These are phyloP conservation scores for Penicillium bovifimosum DNA, from an alignment of 495 filamentous ascomycete species.

Conservation along the genomic window DNA sequence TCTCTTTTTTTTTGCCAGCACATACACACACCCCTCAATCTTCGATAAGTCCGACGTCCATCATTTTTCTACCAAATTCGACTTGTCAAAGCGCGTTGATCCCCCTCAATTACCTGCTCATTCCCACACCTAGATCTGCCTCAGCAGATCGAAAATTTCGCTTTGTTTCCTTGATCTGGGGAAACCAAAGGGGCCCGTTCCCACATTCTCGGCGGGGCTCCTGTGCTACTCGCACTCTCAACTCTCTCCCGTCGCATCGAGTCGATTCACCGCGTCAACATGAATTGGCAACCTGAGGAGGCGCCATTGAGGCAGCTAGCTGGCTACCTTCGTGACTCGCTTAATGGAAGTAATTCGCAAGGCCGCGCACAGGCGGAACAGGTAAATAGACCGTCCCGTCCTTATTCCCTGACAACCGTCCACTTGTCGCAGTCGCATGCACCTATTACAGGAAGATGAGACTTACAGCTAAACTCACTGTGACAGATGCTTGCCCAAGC, in stretches of 20 bases:
- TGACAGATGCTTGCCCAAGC: slow-evolving; percentile 89
- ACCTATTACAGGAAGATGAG: background rate
- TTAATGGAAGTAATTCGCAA: slow-evolving; percentile 68
- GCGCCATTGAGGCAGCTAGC: slow-evolving; percentile 84
- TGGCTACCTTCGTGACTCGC: slow-evolving; percentile 82
- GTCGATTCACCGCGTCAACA: slow-evolving; percentile 33
- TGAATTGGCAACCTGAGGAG: slow-evolving; percentile 90
- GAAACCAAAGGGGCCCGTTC: slow-evolving; percentile 22
- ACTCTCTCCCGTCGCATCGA: slow-evolving; percentile 15
- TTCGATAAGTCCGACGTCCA: background rate
- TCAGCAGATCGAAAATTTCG: background rate
- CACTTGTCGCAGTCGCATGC: background rate
- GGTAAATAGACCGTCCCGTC: slow-evolving; percentile 21
- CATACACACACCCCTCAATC: slow-evolving; percentile 4
- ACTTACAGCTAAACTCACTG: background rate
- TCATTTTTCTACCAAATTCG: background rate
- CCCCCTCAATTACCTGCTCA: background rate
- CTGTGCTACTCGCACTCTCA: slow-evolving; percentile 29
- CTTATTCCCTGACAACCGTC: slow-evolving; percentile 10
- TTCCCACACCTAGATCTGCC: background rate
- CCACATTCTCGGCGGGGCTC: slow-evolving; percentile 31
- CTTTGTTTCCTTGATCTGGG: slow-evolving; percentile 16
- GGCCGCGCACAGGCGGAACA: slow-evolving; percentile 75
- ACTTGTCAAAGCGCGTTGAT: background rate
- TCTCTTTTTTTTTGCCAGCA: slow-evolving; percentile 7